phyloP scores from a whole-genome alignment of 257 asterid genomes.

The Nicotiana sylvestris region DNA sequence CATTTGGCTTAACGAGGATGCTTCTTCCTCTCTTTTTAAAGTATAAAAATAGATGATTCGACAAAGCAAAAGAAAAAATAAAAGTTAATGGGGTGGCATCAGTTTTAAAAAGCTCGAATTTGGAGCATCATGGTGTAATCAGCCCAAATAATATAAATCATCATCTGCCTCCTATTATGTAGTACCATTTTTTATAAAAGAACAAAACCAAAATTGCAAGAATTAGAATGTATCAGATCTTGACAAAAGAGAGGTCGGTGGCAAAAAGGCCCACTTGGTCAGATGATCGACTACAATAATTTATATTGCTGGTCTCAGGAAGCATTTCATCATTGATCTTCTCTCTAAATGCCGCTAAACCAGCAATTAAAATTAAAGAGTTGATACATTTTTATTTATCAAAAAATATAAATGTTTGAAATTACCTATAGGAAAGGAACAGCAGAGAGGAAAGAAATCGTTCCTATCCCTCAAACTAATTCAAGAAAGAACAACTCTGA shows the following conservation, averaged over 20 bases:
- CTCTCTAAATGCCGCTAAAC: constrained; percentile 24
- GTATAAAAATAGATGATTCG: no score
- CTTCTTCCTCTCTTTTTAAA: no score
- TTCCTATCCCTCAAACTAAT: no score
- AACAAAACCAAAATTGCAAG: not conserved
- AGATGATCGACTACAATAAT: constrained; percentile 18
- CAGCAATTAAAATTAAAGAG: constrained; percentile 11
- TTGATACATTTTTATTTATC: no score
- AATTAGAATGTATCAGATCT: constrained; percentile 23
- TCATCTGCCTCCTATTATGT: constrained; percentile 39
- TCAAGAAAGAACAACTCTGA: no score
- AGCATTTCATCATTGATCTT: constrained; percentile 23
- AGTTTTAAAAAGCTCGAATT: constrained; percentile 82
- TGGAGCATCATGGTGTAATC: constrained; percentile 41
- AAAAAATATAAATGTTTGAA: no score
- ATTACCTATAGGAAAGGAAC: no score
- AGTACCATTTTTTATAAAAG: no score
- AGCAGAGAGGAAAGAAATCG: no score
- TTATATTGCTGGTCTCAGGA: constrained; percentile 23
- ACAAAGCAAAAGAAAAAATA: not conserved
- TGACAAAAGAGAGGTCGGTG: constrained; percentile 27
- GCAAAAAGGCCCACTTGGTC: constrained; percentile 22
- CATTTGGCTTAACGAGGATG: no score
- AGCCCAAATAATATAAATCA: constrained; percentile 39
- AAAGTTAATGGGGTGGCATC: constrained; percentile 26